phyloP scores from a whole-genome alignment of 163 green algal genomes.

The Prototheca wickerhamii region DNA sequence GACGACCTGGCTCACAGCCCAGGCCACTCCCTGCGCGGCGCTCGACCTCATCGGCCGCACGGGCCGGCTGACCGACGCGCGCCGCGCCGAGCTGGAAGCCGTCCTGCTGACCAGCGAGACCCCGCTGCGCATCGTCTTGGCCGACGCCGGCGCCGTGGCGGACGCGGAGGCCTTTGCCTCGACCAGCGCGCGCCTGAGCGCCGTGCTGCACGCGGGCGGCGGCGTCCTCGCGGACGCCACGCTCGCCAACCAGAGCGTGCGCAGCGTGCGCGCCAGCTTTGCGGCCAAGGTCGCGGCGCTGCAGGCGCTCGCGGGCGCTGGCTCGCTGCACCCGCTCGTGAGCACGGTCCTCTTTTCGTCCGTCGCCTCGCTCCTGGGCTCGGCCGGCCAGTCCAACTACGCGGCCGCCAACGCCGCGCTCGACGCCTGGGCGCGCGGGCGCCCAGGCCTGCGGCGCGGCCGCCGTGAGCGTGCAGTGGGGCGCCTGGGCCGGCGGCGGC shows the following conservation, averaged over 20 bases:
- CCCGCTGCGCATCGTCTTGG: slow-evolving; percentile 6
- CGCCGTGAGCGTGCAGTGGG: slow-evolving; percentile 67
- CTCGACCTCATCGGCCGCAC: slow-evolving; percentile 16
- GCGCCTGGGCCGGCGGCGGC: slow-evolving; percentile 64
- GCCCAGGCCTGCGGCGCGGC: slow-evolving; percentile 6
- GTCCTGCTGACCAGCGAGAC: neutral
- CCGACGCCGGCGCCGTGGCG: slow-evolving; percentile 10
- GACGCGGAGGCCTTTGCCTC: neutral
- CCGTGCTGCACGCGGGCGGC: slow-evolving; percentile 31
- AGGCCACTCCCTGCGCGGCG: neutral
- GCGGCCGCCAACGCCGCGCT: slow-evolving; percentile 38
- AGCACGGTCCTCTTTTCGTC: slow-evolving; percentile 45
- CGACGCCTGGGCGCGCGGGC: slow-evolving; percentile 21
- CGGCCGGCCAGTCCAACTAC: slow-evolving; percentile 46
- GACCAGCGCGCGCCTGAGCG: slow-evolving; percentile 6
- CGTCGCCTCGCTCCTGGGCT: slow-evolving; percentile 40
- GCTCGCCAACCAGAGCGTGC: slow-evolving; percentile 29
- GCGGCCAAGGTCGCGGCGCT: slow-evolving; percentile 16
- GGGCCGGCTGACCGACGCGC: neutral
- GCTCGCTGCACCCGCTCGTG: slow-evolving; percentile 1
- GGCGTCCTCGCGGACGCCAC: slow-evolving; percentile 48
- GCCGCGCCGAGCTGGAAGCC: neutral
- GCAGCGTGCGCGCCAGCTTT: slow-evolving; percentile 14
- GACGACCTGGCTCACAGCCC: slow-evolving; percentile 27
- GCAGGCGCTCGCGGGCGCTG: neutral